Conservation (phyloP, 805 yeast species). For the Candida sithepensis region DNA sequence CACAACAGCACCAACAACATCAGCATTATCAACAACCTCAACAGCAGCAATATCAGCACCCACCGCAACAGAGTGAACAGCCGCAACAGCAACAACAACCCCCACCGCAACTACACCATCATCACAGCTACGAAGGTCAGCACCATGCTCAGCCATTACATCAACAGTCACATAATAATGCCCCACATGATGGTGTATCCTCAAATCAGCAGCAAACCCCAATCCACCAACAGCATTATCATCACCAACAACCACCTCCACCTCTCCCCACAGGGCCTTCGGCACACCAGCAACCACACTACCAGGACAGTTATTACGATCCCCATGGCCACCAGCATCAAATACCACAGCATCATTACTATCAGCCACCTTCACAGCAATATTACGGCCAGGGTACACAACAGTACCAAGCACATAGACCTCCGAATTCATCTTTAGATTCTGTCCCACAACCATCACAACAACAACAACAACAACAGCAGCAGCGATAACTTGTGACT, state of each 20-base stretch:
- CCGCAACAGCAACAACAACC: neutral
- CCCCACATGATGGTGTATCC: neutral
- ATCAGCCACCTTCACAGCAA: neutral
- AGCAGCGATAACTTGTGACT: no score
- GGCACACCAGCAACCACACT: neutral
- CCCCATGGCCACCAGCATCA: no score
- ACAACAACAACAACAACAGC: neutral
- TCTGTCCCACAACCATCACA: neutral
- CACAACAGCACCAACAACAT: neutral
- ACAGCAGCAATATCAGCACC: constrained; percentile 1
- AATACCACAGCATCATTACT: neutral
- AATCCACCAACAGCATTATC: neutral
- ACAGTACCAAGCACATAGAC: neutral
- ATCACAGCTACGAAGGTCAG: no score
- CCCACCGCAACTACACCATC: no score
- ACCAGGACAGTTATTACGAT: neutral
- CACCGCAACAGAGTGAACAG: neutral
- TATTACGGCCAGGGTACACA: neutral
- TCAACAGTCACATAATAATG: neutral
- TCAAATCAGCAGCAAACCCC: no score
- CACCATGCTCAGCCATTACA: neutral
- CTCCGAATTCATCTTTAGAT: neutral
- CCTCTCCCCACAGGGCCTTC: no score
- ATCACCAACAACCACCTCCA: neutral
- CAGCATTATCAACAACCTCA: neutral